Conservation (phyloP, 129 eudicot genomes). For the Kitagawia praeruptora region DNA sequence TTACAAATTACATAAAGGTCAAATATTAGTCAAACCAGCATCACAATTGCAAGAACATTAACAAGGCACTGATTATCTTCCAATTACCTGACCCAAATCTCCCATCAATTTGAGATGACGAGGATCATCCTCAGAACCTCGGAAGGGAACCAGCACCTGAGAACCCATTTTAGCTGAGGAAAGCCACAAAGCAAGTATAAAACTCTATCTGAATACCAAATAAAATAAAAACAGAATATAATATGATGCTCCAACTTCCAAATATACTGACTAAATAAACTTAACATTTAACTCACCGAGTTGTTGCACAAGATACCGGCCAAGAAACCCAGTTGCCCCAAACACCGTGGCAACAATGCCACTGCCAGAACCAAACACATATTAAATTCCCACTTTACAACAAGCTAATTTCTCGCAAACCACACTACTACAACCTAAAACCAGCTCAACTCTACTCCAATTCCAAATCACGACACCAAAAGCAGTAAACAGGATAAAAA, state of each 20-base stretch:
- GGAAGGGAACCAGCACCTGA: conserved; percentile 94
- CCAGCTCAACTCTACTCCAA: neutral
- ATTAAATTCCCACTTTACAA: no score
- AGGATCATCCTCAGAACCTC: conserved; percentile 93
- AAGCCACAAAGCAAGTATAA: conserved; percentile 14
- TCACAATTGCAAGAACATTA: neutral
- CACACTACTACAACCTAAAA: conserved; percentile 4
- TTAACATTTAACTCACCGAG: conserved; percentile 52
- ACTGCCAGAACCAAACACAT: conserved; percentile 34
- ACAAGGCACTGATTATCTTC: neutral
- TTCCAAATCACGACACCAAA: neutral
- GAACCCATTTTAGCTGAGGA: conserved; percentile 90
- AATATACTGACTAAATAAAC: neutral
- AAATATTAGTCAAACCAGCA: neutral
- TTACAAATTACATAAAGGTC: neutral
- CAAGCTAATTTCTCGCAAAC: no score
- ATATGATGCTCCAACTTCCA: neutral
- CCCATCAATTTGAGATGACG: conserved; percentile 99
- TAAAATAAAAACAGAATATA: no score
- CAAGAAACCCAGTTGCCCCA: conserved; percentile 98
- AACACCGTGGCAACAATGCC: conserved; percentile 93
- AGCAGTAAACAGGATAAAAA: neutral
- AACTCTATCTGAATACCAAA: neutral
- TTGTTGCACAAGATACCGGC: conserved; percentile 91
- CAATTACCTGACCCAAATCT: conserved; percentile 89